Evolutionary conservation across 140 eudicot species (phyloP).

Genomic region (Cichorium intybus): DNA sequence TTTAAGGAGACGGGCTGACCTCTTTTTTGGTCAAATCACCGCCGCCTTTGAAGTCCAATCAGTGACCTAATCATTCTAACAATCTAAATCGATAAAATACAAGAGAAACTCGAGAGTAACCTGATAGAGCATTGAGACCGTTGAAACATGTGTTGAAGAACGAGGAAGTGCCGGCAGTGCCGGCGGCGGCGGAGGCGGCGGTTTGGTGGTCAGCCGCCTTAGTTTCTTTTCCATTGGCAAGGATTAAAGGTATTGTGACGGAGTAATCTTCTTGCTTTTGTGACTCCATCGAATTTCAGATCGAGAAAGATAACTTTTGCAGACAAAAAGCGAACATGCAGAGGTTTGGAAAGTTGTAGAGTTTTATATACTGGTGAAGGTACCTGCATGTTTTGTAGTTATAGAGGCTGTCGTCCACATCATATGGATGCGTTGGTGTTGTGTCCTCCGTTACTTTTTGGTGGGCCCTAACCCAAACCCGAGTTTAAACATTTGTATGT

Average conservation of each 20-base stretch:
- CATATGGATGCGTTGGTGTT: slow-evolving; percentile 1
- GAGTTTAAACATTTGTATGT: neutral
- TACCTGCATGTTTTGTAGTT: slow-evolving; percentile 13
- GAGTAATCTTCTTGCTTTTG: slow-evolving; percentile 26
- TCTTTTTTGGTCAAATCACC: neutral
- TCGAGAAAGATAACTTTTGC: neutral
- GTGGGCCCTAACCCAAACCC: neutral
- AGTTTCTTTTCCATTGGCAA: neutral
- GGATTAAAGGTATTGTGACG: slow-evolving; percentile 29
- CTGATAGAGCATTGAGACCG: slow-evolving; percentile 92
- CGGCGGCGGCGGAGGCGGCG: neutral
- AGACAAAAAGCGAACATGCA: slow-evolving; percentile 4
- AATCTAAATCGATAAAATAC: neutral
- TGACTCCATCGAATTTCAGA: slow-evolving; percentile 12
- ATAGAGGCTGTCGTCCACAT: slow-evolving; percentile 7
- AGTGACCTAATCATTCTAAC: neutral
- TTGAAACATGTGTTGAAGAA: slow-evolving; percentile 78
- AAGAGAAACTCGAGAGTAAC: slow-evolving; percentile 25
- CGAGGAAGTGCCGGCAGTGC: slow-evolving; percentile 44
- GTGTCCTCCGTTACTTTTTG: neutral
- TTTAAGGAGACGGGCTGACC: neutral
- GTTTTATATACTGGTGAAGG: slow-evolving; percentile 6
- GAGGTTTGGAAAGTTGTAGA: neutral
- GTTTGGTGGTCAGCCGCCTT: slow-evolving; percentile 14
- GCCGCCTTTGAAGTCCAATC: neutral